Percentiles rank a stretch among this genome's conserved stretches.
phyloP scores from a whole-genome alignment of 2,329 filamentous ascomycete genomes.

The Claviceps africana region DNA sequence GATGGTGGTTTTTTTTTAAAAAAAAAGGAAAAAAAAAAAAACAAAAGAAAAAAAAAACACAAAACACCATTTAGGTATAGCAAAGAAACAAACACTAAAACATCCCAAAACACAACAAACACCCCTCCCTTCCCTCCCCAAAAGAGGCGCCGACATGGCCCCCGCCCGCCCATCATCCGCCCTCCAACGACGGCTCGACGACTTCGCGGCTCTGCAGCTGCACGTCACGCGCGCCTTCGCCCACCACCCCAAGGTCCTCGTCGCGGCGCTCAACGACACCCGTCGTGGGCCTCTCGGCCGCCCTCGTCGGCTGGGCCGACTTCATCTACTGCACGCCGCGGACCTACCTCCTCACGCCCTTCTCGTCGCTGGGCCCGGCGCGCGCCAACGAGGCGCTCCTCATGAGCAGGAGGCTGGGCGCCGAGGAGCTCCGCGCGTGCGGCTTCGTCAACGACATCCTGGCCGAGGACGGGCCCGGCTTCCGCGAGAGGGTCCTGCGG shows the following conservation, averaged over 20 bases:
- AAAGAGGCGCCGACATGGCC: conserved; percentile 69
- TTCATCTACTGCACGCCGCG: conserved; percentile 80
- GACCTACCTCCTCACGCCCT: conserved; percentile 80
- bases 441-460: conserved; percentile 86
- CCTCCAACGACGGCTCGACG: conserved; percentile 41
- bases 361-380: conserved; percentile 67
- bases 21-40: neutral
- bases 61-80: no score
- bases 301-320: conserved; percentile 69
- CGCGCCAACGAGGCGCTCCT: conserved; percentile 88
- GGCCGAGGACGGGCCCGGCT: no score
- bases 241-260: conserved; percentile 83
- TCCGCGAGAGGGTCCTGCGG: conserved; percentile 54
- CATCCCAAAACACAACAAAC: no score
- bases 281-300: conserved; percentile 75
- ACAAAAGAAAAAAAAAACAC: neutral
- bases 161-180: conserved; percentile 31
- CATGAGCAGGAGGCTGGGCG: conserved; percentile 66
- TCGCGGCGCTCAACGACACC: conserved; percentile 87
- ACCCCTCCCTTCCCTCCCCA: no score
- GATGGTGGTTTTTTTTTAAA: no score
- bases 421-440: conserved; percentile 56
- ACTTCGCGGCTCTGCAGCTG: conserved; percentile 74
- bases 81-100: no score
- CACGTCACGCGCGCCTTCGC: conserved; percentile 85